Evolutionary conservation across 148 eudicot genomes (phyloP), one percentile per base, ranked within the genome.

Genomic region (Camellia sinensis): DNA sequence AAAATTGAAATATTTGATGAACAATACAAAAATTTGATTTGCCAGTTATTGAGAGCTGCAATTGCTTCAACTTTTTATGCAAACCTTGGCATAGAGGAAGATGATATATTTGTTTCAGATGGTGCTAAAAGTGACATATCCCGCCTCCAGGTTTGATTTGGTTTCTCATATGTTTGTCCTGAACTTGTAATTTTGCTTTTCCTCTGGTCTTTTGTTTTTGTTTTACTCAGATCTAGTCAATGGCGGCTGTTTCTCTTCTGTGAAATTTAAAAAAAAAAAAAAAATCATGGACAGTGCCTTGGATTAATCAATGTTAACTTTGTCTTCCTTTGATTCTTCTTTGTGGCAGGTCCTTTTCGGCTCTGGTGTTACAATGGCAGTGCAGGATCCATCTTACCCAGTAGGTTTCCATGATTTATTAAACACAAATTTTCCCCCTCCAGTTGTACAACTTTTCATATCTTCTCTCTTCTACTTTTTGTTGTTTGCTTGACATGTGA

Each of bases 121-220:
- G 98, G 98, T 81, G 97, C 98, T 48, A 94, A 94, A 89, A 91
- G 92, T 91, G 98, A 94, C 87, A 94, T 92, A 83, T 86, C 95
- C 67, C 90, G 98, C 60, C 98, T 94, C 81, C 98, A 94, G 98
- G 98, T 94, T 71, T 29, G 71, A 18, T 80, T 75, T 66, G 48
- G 80, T 65, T 75, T 65, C 48, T 37, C 12, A 2, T 60, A 44
- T 66, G 50, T 29, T 53, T 53, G 7, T 76, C 40, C 29, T 69
- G 40, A 45, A 17, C 13, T 19, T 56, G 17, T 12, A 48, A 29
- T n/a, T 52, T 78, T 46, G 19, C 63, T 57, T 60, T 45, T 46
- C 59, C 63, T 52, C 7, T 37, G 61, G 18, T 73, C 63, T 46
- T 61, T 46, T 66, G 74, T 57, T 64, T 44, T 48, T 72, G 57